Evolutionary conservation across 2,329 filamentous ascomycete genomes (phyloP).

Genomic region (Ophiostoma sp.): DNA sequence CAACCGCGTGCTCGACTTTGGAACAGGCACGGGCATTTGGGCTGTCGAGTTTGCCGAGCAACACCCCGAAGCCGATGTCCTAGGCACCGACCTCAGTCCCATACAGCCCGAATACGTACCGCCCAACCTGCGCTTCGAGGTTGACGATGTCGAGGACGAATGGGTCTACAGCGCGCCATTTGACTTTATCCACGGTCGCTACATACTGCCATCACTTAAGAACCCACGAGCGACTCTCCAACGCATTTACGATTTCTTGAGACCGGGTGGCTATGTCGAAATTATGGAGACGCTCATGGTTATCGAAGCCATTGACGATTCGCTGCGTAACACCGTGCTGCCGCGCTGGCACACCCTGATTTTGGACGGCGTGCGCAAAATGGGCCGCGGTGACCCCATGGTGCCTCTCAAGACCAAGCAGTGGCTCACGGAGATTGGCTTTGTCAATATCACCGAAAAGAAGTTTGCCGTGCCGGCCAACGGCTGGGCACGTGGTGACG

Average conservation of each 20-base stretch:
- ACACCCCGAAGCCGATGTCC: slow-evolving; percentile 41
- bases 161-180: slow-evolving; percentile 53
- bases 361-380: slow-evolving; percentile 31
- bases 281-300: slow-evolving; percentile 37
- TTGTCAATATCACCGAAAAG: slow-evolving; percentile 38
- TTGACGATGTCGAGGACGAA: slow-evolving; percentile 62
- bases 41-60: slow-evolving; percentile 28
- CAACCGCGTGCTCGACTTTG: slow-evolving; percentile 25
- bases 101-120: slow-evolving; percentile 52
- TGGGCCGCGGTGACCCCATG: slow-evolving; percentile 34
- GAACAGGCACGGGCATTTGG: slow-evolving; percentile 33
- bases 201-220: slow-evolving; percentile 26
- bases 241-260: slow-evolving; percentile 45
- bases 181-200: slow-evolving; percentile 53
- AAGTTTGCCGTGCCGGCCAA: slow-evolving; percentile 38
- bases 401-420: slow-evolving; percentile 32
- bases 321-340: slow-evolving; percentile 36
- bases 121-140: slow-evolving; percentile 70
- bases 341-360: slow-evolving; percentile 35
- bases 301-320: slow-evolving; percentile 34
- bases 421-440: slow-evolving; percentile 39
- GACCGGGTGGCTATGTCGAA: slow-evolving; percentile 46
- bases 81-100: slow-evolving; percentile 50
- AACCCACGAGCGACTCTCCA: slow-evolving; percentile 34
- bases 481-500: slow-evolving; percentile 36